A percentile compares a stretch with the other conserved stretches of the same genome.
Conservation (phyloP, 371 early-diverging fungal genomes). For the Cladochytrium tenue region DNA sequence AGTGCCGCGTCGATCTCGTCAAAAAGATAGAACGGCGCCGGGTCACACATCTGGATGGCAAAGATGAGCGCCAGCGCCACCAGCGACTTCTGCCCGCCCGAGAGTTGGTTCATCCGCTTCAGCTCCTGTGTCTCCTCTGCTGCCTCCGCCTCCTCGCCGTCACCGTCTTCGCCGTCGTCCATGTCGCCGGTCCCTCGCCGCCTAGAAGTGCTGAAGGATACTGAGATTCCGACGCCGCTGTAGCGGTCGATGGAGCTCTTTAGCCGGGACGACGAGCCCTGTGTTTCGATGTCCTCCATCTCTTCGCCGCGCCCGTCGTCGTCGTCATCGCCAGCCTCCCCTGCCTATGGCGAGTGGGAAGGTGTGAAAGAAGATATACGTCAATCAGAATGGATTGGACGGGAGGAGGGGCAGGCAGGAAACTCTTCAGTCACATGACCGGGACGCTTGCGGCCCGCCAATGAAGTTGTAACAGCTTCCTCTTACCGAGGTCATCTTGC, state of each 20-base stretch:
- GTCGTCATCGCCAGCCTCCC: no score
- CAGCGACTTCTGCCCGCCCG: constrained; percentile 99
- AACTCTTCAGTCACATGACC: no score
- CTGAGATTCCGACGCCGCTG: constrained; percentile 88
- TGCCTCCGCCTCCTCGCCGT: constrained; percentile 50
- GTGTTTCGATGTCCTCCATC: constrained; percentile 8
- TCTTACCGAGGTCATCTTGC: constrained; percentile 61
- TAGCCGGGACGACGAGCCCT: constrained; percentile 23
- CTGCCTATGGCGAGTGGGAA: no score
- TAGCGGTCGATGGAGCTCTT: constrained; percentile 75
- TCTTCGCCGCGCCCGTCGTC: constrained; percentile 28
- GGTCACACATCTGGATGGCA: constrained; percentile 98
- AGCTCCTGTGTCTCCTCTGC: constrained; percentile 77
- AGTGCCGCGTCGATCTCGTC: constrained; percentile 99
- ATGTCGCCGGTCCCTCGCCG: constrained; percentile 9
- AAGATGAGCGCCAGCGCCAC: constrained; percentile 98
- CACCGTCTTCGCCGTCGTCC: constrained; percentile 60
- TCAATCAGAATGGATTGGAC: not conserved
- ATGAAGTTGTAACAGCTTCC: not conserved
- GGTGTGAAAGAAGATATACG: constrained; percentile 5
- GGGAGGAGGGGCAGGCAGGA: no score
- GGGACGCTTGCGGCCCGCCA: no score
- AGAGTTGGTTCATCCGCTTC: constrained; percentile 88
- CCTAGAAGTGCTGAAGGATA: constrained; percentile 37
- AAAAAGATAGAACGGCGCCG: constrained; percentile 99